Conservation (phyloP, 257 asterid species). For the Striga asiatica region DNA sequence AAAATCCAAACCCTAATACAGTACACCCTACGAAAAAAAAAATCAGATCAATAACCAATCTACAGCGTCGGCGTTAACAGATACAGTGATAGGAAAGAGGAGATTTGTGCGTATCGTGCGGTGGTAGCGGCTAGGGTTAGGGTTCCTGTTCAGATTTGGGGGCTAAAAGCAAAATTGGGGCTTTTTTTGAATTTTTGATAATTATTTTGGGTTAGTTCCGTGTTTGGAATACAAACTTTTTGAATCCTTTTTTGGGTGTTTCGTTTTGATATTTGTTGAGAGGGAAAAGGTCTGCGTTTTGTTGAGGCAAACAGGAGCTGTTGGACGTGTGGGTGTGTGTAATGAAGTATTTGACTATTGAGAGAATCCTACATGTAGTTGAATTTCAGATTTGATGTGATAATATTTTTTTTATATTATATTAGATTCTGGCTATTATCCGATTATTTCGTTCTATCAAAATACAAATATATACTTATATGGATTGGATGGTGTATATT, state of each 20-base stretch:
- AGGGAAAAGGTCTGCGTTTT: conserved; percentile 33
- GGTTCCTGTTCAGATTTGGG: conserved; percentile 55
- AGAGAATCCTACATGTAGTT: no score
- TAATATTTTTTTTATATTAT: no score
- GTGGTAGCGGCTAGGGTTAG: conserved; percentile 72
- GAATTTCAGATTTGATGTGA: no score
- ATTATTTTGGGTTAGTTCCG: conserved; percentile 30
- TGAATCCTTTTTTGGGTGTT: conserved; percentile 33
- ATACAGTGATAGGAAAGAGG: neutral
- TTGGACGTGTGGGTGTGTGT: conserved; percentile 3
- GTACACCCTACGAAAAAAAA: conserved; percentile 6
- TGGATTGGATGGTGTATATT: no score
- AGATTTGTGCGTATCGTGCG: conserved; percentile 13
- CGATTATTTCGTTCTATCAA: no score
- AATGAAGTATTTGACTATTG: no score
- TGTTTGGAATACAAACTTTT: no score
- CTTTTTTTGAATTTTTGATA: conserved; percentile 7
- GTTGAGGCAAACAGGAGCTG: conserved; percentile 32
- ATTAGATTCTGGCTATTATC: no score
- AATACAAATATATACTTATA: no score
- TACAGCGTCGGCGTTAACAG: conserved; percentile 12
- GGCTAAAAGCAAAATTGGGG: conserved; percentile 30
- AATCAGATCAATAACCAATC: conserved; percentile 14
- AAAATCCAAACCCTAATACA: conserved; percentile 26
- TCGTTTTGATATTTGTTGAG: conserved; percentile 22